These are phyloP conservation scores for Fusarium luffae DNA, from an alignment of 2,329 filamentous ascomycete species.

Conservation along the genomic window DNA sequence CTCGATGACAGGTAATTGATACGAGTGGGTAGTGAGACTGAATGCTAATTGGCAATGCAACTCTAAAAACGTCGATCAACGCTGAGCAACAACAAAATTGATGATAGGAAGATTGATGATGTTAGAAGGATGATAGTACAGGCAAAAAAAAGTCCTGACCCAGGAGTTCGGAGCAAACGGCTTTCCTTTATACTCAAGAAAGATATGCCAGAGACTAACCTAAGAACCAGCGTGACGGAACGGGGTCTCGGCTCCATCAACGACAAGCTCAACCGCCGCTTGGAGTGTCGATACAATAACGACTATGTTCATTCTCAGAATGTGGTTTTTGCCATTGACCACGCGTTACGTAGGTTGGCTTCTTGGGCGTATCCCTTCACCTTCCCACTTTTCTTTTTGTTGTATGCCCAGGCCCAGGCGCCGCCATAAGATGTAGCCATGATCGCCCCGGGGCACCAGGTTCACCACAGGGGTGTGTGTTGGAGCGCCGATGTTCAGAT, in stretches of 20 bases:
- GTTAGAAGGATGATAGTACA: slow-evolving; percentile 13
- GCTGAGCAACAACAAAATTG: slow-evolving; percentile 7
- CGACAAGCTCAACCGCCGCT: slow-evolving; percentile 40
- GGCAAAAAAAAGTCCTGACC: slow-evolving; percentile 22
- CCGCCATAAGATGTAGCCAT: slow-evolving; percentile 27
- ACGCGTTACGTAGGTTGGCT: slow-evolving; percentile 22
- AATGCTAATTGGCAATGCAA: slow-evolving; percentile 14
- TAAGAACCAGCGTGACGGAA: slow-evolving; percentile 36
- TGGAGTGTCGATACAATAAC: slow-evolving; percentile 33
- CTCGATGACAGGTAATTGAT: slow-evolving; percentile 23
- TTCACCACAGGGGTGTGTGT: slow-evolving; percentile 21
- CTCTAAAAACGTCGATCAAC: slow-evolving; percentile 15
- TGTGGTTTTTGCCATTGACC: slow-evolving; percentile 31
- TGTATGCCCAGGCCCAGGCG: slow-evolving; percentile 14
- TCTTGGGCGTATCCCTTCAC: slow-evolving; percentile 15
- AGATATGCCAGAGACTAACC: slow-evolving; percentile 23
- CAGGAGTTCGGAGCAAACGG: slow-evolving; percentile 44
- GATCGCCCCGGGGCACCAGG: slow-evolving; percentile 25
- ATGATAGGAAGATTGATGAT: neutral
- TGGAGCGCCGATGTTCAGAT: slow-evolving; percentile 13
- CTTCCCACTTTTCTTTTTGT: slow-evolving; percentile 20
- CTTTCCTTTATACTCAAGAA: slow-evolving; percentile 44
- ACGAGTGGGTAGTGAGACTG: slow-evolving; percentile 7
- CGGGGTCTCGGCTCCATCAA: slow-evolving; percentile 33
- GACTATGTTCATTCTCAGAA: slow-evolving; percentile 12